Base-by-base conservation (phyloP, 176 grass and related monocot genomes). In the Saccharum officinarum region DNA sequence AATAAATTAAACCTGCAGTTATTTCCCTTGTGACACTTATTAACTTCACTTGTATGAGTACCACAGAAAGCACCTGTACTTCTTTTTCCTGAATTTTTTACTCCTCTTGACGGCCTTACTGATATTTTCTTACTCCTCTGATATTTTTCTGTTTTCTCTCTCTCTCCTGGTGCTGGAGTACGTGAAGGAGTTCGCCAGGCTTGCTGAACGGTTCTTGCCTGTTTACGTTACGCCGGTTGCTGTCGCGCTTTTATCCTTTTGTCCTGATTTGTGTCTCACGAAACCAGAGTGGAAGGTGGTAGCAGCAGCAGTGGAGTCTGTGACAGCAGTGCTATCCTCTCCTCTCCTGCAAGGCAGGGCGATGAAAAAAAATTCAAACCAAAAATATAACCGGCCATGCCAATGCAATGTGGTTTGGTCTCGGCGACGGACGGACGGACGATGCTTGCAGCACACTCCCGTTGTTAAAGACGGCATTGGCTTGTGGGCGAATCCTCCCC, bases 211-310 rank as follows among this genome's bases (percentile, higher is more conserved):
- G 78, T 80, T 80, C 78, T 80, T 49, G 62, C 23, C 77, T 64
- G 70, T 57, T 76, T 65, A 69, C 72, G 33, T 82, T 67, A 33
- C 80, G 78, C 80, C 30, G 46, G 84, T 83, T 87, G 75, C 75
- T 62, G 80, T 86, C 75, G 34, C 69, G 68, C 80, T 87, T 87
- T 90, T 68, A 90, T 69, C 71, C 70, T 30, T 13, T 89, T 87
- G 81, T 71, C 67, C 49, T 67, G 55, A 79, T 79, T 60, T 87
- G 80, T 74, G 68, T 66, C 60, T 79, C 60, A 87, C 80, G 88
- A 86, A 86, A 87, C 15, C 67, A 5, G 66, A 67, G 71, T 57
- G 75, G 11, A 39, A 26, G 25, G 2, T 30, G 26, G 30, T 7
- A 31, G 11, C 4, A 62, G 59, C 10, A 40, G 39, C 39, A 40